These are phyloP conservation scores for Puccinia polysora DNA, from an alignment of 1,284 basidiomycete genomes.

Conservation along the genomic window DNA sequence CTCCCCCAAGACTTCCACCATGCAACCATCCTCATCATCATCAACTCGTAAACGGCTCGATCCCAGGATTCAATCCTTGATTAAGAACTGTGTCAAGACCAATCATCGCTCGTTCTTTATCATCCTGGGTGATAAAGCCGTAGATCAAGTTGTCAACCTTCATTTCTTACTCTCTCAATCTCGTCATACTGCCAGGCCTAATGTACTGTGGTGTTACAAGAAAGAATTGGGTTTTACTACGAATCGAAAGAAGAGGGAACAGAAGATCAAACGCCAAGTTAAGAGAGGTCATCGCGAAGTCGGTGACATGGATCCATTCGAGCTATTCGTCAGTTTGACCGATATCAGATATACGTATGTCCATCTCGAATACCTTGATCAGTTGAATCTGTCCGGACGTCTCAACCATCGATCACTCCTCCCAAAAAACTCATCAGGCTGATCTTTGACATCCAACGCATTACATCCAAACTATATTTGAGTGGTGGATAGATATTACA, in stretches of 20 bases:
- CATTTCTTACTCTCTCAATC: conserved; percentile 54
- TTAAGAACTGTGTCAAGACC: conserved; percentile 44
- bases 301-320: conserved; percentile 93
- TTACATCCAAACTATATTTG: background rate
- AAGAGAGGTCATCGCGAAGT: conserved; percentile 89
- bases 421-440: background rate
- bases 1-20: too few relatives aligned
- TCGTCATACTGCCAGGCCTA: conserved; percentile 49
- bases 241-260: conserved; percentile 93
- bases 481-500: conserved; percentile 64
- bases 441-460: background rate
- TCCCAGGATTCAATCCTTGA: conserved; percentile 39
- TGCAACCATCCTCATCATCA: background rate
- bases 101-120: conserved; percentile 96
- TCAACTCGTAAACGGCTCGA: conserved; percentile 30
- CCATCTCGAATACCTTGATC: background rate
- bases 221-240: conserved; percentile 57
- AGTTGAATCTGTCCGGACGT: background rate
- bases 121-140: conserved; percentile 87
- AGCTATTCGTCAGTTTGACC: conserved; percentile 97
- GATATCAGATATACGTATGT: conserved; percentile 76
- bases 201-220: conserved; percentile 52
- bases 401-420: background rate
- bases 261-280: conserved; percentile 88
- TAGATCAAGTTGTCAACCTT: conserved; percentile 93